Evolutionary conservation across 192 early-diverging fungal genomes (phyloP), one percentile per base, ranked within the genome.

Genomic region (Piromyces finnis): DNA sequence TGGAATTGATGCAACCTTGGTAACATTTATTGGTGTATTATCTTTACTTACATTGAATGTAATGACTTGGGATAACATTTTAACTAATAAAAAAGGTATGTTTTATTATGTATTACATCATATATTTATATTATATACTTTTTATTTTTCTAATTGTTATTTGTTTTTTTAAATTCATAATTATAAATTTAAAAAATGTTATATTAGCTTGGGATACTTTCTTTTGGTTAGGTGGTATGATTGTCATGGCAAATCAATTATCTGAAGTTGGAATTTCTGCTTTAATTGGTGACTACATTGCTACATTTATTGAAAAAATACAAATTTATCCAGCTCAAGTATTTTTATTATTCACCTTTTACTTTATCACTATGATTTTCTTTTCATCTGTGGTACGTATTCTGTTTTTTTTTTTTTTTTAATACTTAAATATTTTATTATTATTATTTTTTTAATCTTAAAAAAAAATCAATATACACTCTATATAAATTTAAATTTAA

Each of bases 151-250:
- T n/a, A n/a, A n/a, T n/a, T n/a, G n/a, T n/a, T n/a, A n/a, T n/a
- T n/a, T n/a, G n/a, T n/a, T n/a, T n/a, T n/a, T n/a, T n/a, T n/a
- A n/a, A n/a, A n/a, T n/a, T n/a, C n/a, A n/a, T n/a, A n/a, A n/a
- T n/a, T n/a, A n/a, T n/a, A n/a, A n/a, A n/a, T n/a, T n/a, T n/a
- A n/a, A n/a, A n/a, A n/a, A n/a, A n/a, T n/a, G n/a, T n/a, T 30
- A 37, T 35, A 79, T 0, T 51, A 39, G 82, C 89, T 78, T 95
- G 94, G 94, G 94, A 95, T 81, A 89, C 91, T 9, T 90, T 93
- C 78, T 94, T 93, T 83, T 95, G 94, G 94, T 84, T 95, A 7
- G 90, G 91, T 26, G 91, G 92, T 39, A 93, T 95, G 85, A 87
- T 95, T 41, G 86, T 93, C 0, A 88, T 95, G 80, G 92, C 92